Conservation (phyloP, 2,329 filamentous ascomycete species). For the Colletotrichum scovillei region DNA sequence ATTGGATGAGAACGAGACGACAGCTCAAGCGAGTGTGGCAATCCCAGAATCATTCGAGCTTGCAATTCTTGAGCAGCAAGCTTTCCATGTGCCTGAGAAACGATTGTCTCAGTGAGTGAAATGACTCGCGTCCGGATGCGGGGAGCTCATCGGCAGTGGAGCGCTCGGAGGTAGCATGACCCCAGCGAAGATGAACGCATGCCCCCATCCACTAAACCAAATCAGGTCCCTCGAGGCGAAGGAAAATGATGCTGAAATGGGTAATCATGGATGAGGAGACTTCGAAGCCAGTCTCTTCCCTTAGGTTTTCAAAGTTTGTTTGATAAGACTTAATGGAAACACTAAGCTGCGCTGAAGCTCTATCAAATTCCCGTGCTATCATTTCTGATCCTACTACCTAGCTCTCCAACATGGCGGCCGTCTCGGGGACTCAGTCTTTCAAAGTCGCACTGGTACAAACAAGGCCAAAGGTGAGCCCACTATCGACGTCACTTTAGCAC, state of each 20-base stretch:
- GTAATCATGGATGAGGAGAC: slow-evolving; percentile 5
- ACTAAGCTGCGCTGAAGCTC: not conserved
- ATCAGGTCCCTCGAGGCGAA: not conserved
- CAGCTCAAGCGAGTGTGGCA: not conserved
- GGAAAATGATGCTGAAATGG: slow-evolving; percentile 6
- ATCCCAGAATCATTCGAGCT: not conserved
- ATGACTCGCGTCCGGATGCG: slow-evolving; percentile 12
- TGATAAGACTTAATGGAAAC: not conserved
- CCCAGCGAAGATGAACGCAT: not conserved
- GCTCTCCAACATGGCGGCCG: not conserved
- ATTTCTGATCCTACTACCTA: too few relatives aligned
- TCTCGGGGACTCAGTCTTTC: not conserved
- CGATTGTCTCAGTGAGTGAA: not conserved
- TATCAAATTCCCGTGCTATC: not conserved
- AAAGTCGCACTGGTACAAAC: slow-evolving; percentile 29
- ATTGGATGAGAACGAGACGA: too few relatives aligned
- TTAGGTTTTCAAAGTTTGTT: not conserved
- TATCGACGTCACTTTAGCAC: not conserved
- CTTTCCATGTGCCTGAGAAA: not conserved
- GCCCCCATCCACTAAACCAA: not conserved
- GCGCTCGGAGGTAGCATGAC: not conserved
- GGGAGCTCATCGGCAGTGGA: slow-evolving; percentile 13
- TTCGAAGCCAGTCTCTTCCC: not conserved
- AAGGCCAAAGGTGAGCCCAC: slow-evolving; percentile 16
- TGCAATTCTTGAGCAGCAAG: not conserved